Conservation (phyloP, 2,329 filamentous ascomycete genomes). For the Xylaria sp. region DNA sequence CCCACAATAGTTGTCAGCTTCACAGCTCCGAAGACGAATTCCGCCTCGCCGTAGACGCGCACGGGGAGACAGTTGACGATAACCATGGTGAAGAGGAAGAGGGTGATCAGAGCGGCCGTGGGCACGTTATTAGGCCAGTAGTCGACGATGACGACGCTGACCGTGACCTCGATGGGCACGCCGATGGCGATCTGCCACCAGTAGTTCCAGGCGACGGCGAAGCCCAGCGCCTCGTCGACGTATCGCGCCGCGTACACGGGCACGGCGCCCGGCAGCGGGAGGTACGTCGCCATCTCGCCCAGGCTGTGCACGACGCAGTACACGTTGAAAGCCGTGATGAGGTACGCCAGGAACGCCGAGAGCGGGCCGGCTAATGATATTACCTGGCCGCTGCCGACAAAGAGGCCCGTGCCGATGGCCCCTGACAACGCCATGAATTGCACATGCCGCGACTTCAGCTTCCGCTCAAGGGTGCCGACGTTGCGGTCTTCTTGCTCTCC, state of each 20-base stretch:
- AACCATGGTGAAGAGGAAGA: slow-evolving; percentile 54
- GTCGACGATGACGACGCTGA: slow-evolving; percentile 59
- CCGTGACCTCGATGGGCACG: slow-evolving; percentile 61
- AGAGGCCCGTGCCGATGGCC: slow-evolving; percentile 59
- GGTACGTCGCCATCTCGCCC: slow-evolving; percentile 70
- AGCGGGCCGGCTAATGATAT: slow-evolving; percentile 57
- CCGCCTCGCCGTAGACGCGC: slow-evolving; percentile 64
- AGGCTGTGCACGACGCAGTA: slow-evolving; percentile 62
- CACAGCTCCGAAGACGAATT: slow-evolving; percentile 62
- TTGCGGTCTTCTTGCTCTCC: slow-evolving; percentile 47
- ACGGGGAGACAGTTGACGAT: slow-evolving; percentile 54
- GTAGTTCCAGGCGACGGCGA: slow-evolving; percentile 63
- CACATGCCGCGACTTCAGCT: slow-evolving; percentile 54
- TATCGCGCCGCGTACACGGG: slow-evolving; percentile 62
- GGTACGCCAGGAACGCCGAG: slow-evolving; percentile 56
- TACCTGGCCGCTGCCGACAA: slow-evolving; percentile 57
- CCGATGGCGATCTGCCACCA: slow-evolving; percentile 63
- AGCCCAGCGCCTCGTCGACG: slow-evolving; percentile 60
- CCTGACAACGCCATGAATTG: slow-evolving; percentile 63
- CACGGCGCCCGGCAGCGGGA: slow-evolving; percentile 67
- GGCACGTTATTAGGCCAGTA: slow-evolving; percentile 54
- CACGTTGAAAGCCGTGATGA: slow-evolving; percentile 59
- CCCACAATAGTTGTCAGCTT: slow-evolving; percentile 63
- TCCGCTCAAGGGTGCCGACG: slow-evolving; percentile 52
- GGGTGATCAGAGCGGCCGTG: slow-evolving; percentile 49